phyloP scores from a whole-genome alignment of 805 yeast species.

The Pichia manshurica region DNA sequence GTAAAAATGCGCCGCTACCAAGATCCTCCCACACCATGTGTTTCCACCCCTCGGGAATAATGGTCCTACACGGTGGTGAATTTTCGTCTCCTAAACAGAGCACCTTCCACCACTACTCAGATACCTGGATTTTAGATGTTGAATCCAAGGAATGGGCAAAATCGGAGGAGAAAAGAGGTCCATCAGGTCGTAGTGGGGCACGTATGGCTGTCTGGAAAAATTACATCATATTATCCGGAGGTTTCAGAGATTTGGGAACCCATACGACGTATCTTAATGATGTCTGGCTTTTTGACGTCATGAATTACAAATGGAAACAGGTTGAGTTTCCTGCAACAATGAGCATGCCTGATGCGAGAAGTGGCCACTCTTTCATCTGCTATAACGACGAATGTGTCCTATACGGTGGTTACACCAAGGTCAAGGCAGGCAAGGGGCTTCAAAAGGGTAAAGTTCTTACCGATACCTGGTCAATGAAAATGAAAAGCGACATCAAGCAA shows the following conservation, averaged over 20 bases:
- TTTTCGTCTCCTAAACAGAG: conserved; percentile 94
- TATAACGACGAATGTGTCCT: conserved; percentile 63
- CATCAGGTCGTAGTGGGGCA: conserved; percentile 88
- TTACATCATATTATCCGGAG: conserved; percentile 79
- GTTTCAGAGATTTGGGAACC: conserved; percentile 84
- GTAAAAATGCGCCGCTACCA: conserved; percentile 87
- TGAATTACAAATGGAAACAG: conserved; percentile 86
- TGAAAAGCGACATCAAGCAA: conserved; percentile 75
- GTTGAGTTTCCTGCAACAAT: conserved; percentile 80
- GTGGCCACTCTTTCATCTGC: conserved; percentile 87
- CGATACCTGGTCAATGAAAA: conserved; percentile 82
- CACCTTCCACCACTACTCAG: conserved; percentile 93
- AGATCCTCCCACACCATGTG: conserved; percentile 92
- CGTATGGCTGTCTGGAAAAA: conserved; percentile 90
- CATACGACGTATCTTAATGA: conserved; percentile 81
- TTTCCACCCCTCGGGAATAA: conserved; percentile 84
- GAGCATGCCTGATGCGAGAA: conserved; percentile 80
- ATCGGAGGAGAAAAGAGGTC: conserved; percentile 64
- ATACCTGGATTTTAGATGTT: conserved; percentile 89
- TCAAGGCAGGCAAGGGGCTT: conserved; percentile 79
- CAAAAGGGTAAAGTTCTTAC: conserved; percentile 86
- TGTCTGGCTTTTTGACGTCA: conserved; percentile 87
- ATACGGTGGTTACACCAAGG: conserved; percentile 93
- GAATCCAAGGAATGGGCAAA: conserved; percentile 86
- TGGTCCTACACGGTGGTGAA: conserved; percentile 91